Conservation (phyloP, 2,329 filamentous ascomycete species). For the Hypoxylon sp. region DNA sequence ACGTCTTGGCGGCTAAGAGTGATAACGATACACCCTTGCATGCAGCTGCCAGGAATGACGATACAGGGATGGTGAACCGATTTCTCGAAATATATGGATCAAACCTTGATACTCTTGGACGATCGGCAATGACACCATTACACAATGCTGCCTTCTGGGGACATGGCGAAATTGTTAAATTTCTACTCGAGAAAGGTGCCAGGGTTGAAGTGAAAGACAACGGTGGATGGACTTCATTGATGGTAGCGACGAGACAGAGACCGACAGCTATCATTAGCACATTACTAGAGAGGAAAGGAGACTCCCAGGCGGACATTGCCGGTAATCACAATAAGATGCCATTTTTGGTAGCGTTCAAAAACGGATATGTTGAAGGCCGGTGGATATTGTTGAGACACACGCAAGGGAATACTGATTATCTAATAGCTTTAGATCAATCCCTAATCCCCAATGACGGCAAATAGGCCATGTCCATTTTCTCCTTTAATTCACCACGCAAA, state of each 20-base stretch:
- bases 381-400: not conserved
- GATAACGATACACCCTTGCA: not conserved
- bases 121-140: constrained; percentile 12
- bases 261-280: not conserved
- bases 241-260: constrained; percentile 3
- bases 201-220: not conserved
- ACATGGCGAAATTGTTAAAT: not conserved
- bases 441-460: no score
- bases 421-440: no score
- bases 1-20: not conserved
- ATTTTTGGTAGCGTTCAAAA: constrained; percentile 11
- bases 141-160: not conserved
- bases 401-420: no score
- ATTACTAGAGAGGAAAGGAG: not conserved
- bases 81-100: not conserved
- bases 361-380: not conserved
- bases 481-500: not conserved
- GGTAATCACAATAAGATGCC: constrained; percentile 14
- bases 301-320: constrained; percentile 8
- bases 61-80: not conserved
- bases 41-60: not conserved
- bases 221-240: constrained; percentile 19
- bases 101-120: not conserved
- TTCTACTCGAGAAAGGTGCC: constrained; percentile 1
- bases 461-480: no score